Evolutionary conservation across 352 stramenopile genomes (phyloP), one percentile per base, ranked within the genome.

Genomic region (Phytophthora megakarya): DNA sequence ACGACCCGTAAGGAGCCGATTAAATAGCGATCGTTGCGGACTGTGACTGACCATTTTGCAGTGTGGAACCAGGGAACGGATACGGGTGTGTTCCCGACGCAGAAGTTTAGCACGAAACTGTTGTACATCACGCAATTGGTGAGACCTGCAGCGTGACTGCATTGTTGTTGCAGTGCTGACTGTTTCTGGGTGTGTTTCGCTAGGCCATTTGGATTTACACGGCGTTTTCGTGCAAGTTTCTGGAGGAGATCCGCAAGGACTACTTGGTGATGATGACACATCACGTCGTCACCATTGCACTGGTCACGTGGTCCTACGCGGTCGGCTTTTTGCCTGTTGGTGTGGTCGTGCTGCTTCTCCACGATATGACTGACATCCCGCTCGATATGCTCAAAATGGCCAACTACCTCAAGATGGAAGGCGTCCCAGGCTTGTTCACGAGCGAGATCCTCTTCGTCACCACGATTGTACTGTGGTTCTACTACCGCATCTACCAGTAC

Each of bases 241-340:
- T 96, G 25, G 88, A 96, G 64, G 86, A 93, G 61, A 87, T 93
- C 46, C 84, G 86, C 47, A 95, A 95, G 70, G 88, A 96, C 53
- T 95, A 95, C 71, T 64, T 95, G 43, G 86, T 95, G 22, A 96
- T 96, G 87, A 96, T 96, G 87, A 86, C 86, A 3, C 88, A 96
- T 70, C 88, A 96, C 64, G 79, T 93, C 25, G 83, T 95, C 35
- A 96, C 88, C 3, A 93, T 96, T 45, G 80, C 84, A 28, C 76
- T 96, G 19, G 83, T 96, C 25, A 90, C 80, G 19, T 94, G 85
- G 84, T 94, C 83, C 40, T 95, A 92, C 68, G 73, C 74, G 1
- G 67, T 93, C 26, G 84, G 88, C n/a, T 95, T 89, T 53, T 61
- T 94, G 18, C 84, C 85, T 11, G 82, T 96, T 1, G 89, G 89